These are phyloP conservation scores for Penicillium diatomitis DNA, from an alignment of 495 filamentous ascomycete species.

Conservation along the genomic window DNA sequence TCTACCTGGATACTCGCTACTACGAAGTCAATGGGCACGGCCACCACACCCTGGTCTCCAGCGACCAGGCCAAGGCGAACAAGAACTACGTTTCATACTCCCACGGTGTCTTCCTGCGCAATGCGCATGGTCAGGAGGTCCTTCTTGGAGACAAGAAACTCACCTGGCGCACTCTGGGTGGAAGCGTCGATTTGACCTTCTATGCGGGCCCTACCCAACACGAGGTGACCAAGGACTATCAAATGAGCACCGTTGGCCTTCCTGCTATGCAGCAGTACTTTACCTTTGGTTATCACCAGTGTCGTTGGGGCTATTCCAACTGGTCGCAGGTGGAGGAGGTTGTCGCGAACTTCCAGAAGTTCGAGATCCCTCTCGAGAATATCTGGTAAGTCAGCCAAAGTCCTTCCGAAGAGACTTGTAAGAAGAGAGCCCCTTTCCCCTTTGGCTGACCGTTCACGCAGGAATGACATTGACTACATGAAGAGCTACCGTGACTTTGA, in stretches of 20 bases:
- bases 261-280: conserved; percentile 58
- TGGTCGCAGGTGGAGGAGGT: conserved; percentile 46
- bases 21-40: conserved; percentile 48
- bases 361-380: conserved; percentile 54
- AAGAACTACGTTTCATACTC: conserved; percentile 51
- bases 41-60: conserved; percentile 42
- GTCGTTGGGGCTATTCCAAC: conserved; percentile 56
- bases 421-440: no score
- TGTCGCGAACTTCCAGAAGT: conserved; percentile 49
- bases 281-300: conserved; percentile 56
- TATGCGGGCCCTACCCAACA: conserved; percentile 48
- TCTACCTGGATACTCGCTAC: conserved; percentile 58
- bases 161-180: conserved; percentile 65
- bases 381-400: conserved; percentile 46
- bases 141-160: conserved; percentile 55
- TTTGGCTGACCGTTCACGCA: conserved; percentile 10
- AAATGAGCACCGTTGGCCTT: conserved; percentile 44
- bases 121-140: conserved; percentile 69
- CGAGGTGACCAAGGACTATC: conserved; percentile 50
- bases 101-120: conserved; percentile 54
- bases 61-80: conserved; percentile 42
- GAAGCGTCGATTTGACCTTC: conserved; percentile 55
- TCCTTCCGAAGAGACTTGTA: no score
- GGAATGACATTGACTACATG: conserved; percentile 54
- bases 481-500: conserved; percentile 50